phyloP scores from a whole-genome alignment of 2,329 filamentous ascomycete species.

The Lasiodiplodia hormozganensis region DNA sequence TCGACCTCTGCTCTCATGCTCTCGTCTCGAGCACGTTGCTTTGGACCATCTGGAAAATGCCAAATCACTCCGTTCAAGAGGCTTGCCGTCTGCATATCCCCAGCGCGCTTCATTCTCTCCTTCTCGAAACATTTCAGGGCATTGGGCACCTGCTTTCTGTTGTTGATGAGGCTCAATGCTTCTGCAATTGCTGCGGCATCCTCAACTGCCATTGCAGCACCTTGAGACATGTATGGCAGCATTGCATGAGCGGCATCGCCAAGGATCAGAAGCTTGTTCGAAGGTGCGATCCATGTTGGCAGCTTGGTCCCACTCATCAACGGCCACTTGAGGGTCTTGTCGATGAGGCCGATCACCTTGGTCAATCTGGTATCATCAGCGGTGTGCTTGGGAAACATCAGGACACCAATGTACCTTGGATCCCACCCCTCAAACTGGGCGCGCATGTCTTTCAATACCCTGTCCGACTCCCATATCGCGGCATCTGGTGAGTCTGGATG shows the following conservation, averaged over 20 bases:
- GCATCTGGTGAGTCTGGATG: slow-evolving; percentile 66
- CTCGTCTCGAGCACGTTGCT: slow-evolving; percentile 35
- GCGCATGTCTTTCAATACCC: slow-evolving; percentile 66
- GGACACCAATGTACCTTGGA: slow-evolving; percentile 43
- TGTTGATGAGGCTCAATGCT: slow-evolving; percentile 40
- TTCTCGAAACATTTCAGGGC: slow-evolving; percentile 49
- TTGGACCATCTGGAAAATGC: slow-evolving; percentile 46
- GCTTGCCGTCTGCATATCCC: slow-evolving; percentile 54
- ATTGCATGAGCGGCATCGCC: slow-evolving; percentile 37
- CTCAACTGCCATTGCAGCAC: slow-evolving; percentile 71
- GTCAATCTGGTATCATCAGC: slow-evolving; percentile 33
- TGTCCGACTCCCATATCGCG: slow-evolving; percentile 57
- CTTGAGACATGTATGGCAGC: slow-evolving; percentile 37
- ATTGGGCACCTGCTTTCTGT: slow-evolving; percentile 37
- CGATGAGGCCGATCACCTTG: slow-evolving; percentile 39
- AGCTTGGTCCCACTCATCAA: slow-evolving; percentile 32
- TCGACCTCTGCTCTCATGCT: slow-evolving; percentile 31
- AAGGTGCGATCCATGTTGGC: slow-evolving; percentile 31
- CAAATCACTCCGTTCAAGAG: slow-evolving; percentile 56
- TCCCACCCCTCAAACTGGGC: slow-evolving; percentile 67
- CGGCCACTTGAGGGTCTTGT: slow-evolving; percentile 35
- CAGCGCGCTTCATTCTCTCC: slow-evolving; percentile 44
- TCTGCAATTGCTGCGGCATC: slow-evolving; percentile 69
- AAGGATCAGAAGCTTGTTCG: slow-evolving; percentile 33
- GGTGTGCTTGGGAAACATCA: background rate